A percentile compares a stretch with the other conserved stretches of the same genome.
These are phyloP conservation scores for Phytophthora brassicae DNA, from an alignment of 352 stramenopile species.

Conservation along the genomic window DNA sequence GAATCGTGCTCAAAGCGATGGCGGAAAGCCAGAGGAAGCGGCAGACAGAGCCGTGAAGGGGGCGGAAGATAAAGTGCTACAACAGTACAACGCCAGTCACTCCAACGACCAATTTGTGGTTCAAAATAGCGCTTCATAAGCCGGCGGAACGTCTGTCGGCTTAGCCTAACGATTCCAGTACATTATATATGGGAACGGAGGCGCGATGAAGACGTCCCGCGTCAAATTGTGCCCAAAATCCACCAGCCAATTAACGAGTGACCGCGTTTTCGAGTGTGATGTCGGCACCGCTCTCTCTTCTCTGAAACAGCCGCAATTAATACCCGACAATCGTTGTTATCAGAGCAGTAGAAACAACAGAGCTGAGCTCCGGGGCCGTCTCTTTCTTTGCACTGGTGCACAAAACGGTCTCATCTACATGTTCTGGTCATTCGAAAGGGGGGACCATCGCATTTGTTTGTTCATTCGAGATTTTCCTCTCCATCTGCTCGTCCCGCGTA, in stretches of 20 bases:
- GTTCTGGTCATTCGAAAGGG: constrained; percentile 9
- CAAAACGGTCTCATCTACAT: constrained; percentile 21
- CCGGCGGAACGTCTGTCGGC: constrained; percentile 6
- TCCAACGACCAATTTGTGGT: constrained; percentile 22
- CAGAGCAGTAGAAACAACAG: too few relatives aligned
- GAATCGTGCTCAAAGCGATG: constrained; percentile 13
- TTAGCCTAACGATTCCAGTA: too few relatives aligned
- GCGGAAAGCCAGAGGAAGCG: constrained; percentile 28
- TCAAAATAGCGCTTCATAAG: constrained; percentile 5
- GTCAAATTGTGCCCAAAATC: constrained; percentile 31
- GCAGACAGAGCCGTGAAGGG: constrained; percentile 31
- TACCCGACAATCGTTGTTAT: too few relatives aligned
- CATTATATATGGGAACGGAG: too few relatives aligned
- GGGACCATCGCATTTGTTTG: constrained; percentile 24
- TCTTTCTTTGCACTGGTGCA: constrained; percentile 34
- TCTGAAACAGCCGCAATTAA: constrained; percentile 10
- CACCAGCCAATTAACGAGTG: too few relatives aligned
- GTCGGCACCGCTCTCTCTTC: constrained; percentile 17
- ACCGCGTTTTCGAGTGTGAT: not conserved
- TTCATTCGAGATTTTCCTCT: constrained; percentile 46
- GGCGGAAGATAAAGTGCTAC: constrained; percentile 36
- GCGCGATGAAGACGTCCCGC: too few relatives aligned
- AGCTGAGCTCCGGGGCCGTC: constrained; percentile 10
- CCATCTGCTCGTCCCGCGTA: constrained; percentile 45
- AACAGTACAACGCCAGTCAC: constrained; percentile 30